Evolutionary conservation across 2,329 filamentous ascomycete species (phyloP), one percentile per base, ranked within the genome.

Genomic region (Ophiostoma fasciatum): DNA sequence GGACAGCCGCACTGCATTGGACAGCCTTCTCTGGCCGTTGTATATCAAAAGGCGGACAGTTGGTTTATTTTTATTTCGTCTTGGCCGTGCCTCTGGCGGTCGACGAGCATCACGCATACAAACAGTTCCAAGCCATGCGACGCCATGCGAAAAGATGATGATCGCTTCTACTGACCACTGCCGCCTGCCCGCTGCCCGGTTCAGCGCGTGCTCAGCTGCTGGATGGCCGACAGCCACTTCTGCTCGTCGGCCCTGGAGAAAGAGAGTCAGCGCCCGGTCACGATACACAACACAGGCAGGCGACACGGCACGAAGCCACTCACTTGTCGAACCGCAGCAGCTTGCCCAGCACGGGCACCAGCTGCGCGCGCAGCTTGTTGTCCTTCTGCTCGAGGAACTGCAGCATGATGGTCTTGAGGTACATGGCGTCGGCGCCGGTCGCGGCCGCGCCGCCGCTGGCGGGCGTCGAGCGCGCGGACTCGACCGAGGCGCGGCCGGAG

Each of bases 351-450:
- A 87, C 81, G 1, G 81, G 81, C 38, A 90, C 77, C 44, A 88
- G 63, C 61, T 84, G 79, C 43, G 74, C 67, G 48, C 83, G 71
- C 47, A 82, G 62, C 59, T 73, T 80, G 53, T 77, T 80, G 51
- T 88, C 82, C 59, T 75, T 82, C 46, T 82, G 76, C 61, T 87
- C 79, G 45, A 90, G 55, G 53, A 88, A 88, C 55, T 87, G 81
- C 45, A 90, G 57, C 46, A 90, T 56, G 37, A 88, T 80, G 8
- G 82, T 85, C 64, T 85, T 87, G 37, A 88, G 58, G 49, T 90
- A 88, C 42, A 74, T 66, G 26, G 63, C 62, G 40, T 77, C 71
- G 5, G 60, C 51, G 11, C 15, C 25, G 42, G 14, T 47, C 49
- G 29, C 11, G 6, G 44, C 43, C 28, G 42, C 46, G 23, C 38